phyloP scores from a whole-genome alignment of 2,329 filamentous ascomycete genomes.

The Dothistroma septosporum region DNA sequence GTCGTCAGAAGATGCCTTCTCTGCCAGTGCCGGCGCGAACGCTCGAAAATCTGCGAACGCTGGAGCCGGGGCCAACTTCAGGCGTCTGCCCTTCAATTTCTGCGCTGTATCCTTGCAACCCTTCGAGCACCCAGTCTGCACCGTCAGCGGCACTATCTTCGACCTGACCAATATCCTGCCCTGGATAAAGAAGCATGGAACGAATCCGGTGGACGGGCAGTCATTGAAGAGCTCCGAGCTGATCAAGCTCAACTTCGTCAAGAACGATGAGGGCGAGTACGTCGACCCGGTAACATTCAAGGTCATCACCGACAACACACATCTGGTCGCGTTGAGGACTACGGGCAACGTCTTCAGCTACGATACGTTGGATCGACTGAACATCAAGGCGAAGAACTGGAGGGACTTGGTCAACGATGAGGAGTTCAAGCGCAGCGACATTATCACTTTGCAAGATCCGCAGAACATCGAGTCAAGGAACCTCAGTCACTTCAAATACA shows the following conservation, averaged over 20 bases:
- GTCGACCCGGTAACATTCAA: constrained; percentile 98
- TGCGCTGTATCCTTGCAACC: constrained; percentile 94
- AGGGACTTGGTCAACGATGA: constrained; percentile 80
- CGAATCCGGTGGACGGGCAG: constrained; percentile 82
- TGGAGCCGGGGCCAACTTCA: constrained; percentile 63
- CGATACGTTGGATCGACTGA: constrained; percentile 92
- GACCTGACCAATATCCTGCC: constrained; percentile 90
- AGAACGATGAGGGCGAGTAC: constrained; percentile 86
- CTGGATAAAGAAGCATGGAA: constrained; percentile 91
- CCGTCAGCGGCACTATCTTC: constrained; percentile 79
- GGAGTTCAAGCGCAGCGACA: constrained; percentile 82
- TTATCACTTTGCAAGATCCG: constrained; percentile 93
- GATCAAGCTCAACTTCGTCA: constrained; percentile 84
- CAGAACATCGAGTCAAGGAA: constrained; percentile 81
- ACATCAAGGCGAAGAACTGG: constrained; percentile 97
- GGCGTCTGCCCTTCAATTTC: constrained; percentile 93
- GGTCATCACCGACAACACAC: constrained; percentile 95
- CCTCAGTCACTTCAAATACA: constrained; percentile 80
- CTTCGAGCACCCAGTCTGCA: constrained; percentile 92
- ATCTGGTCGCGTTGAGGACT: constrained; percentile 80
- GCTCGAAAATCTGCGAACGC: constrained; percentile 52
- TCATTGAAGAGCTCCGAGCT: constrained; percentile 76
- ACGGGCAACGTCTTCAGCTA: constrained; percentile 95
- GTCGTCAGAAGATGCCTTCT: constrained; percentile 85
- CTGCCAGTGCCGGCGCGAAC: constrained; percentile 70